A percentile compares a stretch with the other conserved stretches of the same genome.
These are phyloP conservation scores for Pyrenula aspistea DNA, from an alignment of 495 filamentous ascomycete species.

Conservation along the genomic window DNA sequence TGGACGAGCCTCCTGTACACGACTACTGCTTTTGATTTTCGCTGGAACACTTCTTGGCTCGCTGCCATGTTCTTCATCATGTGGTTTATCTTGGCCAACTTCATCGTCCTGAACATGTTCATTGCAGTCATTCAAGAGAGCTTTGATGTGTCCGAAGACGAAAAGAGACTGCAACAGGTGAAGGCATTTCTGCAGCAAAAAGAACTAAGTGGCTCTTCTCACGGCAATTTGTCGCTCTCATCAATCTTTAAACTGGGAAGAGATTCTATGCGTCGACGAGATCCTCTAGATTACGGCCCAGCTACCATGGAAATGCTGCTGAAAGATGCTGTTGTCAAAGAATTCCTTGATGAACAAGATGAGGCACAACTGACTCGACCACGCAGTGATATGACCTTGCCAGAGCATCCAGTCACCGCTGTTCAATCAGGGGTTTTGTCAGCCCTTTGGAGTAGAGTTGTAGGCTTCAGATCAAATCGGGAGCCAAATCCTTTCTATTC, in stretches of 20 bases:
- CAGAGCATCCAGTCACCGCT: constrained; percentile 15
- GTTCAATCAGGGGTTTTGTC: constrained; percentile 43
- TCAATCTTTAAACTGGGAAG: constrained; percentile 76
- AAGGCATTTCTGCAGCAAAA: constrained; percentile 86
- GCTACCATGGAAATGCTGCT: constrained; percentile 89
- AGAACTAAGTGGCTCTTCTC: constrained; percentile 56
- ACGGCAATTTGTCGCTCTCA: constrained; percentile 71
- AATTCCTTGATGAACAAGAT: constrained; percentile 75
- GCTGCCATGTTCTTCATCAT: constrained; percentile 83
- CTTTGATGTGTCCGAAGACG: constrained; percentile 98
- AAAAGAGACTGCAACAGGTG: constrained; percentile 93
- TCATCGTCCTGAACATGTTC: constrained; percentile 99
- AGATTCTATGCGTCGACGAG: constrained; percentile 47
- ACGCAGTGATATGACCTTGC: constrained; percentile 14
- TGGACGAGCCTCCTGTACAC: constrained; percentile 87
- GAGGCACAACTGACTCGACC: constrained; percentile 14
- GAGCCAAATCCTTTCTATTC: constrained; percentile 97
- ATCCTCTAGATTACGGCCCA: constrained; percentile 78
- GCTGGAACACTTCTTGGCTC: constrained; percentile 72
- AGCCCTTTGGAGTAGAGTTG: constrained; percentile 41
- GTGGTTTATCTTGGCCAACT: constrained; percentile 92
- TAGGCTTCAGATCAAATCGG: constrained; percentile 38
- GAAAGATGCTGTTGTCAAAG: constrained; percentile 86
- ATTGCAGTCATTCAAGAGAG: constrained; percentile 99
- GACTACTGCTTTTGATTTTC: constrained; percentile 52